phyloP scores from a whole-genome alignment of 352 stramenopile species.

The Pythium guiyangense region DNA sequence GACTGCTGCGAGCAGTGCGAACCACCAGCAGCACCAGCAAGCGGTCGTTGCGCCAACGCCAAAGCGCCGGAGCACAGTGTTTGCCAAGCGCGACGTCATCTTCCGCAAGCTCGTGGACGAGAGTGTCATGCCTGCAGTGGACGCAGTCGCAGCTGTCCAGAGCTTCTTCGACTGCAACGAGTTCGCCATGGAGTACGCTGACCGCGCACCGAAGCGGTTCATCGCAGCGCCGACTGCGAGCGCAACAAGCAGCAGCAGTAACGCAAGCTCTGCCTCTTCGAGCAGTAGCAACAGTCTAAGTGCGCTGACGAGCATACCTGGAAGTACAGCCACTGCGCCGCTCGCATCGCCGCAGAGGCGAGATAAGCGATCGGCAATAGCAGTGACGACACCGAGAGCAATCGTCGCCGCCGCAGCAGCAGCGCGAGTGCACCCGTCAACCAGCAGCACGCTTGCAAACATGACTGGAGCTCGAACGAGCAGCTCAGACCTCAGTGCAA shows the following conservation, averaged over 20 bases:
- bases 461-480: neutral
- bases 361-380: slow-evolving; percentile 1
- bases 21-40: slow-evolving; percentile 4
- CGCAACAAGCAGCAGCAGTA: neutral
- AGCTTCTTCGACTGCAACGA: slow-evolving; percentile 41
- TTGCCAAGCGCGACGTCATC: slow-evolving; percentile 19
- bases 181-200: slow-evolving; percentile 61
- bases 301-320: neutral
- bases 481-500: neutral
- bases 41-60: neutral
- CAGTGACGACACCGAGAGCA: slow-evolving; percentile 1
- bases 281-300: neutral
- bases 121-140: slow-evolving; percentile 20
- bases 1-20: neutral
- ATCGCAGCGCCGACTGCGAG: neutral
- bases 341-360: neutral
- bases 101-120: slow-evolving; percentile 37
- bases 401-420: neutral
- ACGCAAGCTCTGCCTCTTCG: neutral
- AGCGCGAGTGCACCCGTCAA: neutral
- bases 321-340: neutral
- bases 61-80: slow-evolving; percentile 8
- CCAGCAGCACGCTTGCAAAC: neutral
- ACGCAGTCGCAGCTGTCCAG: neutral
- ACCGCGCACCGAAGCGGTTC: slow-evolving; percentile 28